Base-by-base conservation (phyloP, 1,284 basidiomycete species). In the Irpex lacteus region DNA sequence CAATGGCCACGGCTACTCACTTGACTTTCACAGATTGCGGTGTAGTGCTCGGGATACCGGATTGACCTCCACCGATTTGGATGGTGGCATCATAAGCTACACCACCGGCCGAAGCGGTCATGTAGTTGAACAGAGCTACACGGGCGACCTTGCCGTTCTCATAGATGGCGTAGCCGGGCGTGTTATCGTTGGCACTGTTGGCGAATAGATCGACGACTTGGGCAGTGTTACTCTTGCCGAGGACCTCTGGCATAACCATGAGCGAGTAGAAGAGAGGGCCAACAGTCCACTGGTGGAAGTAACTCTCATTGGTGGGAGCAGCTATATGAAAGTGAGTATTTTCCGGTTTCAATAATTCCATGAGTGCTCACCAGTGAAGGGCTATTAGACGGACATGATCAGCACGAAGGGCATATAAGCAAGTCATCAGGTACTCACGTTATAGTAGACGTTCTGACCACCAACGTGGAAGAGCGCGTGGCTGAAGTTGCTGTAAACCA, bases 401-500 rank as follows among this genome's bases (percentile, higher is more conserved):
- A 1, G 54, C 9, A 26, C 4, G 3, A 21, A 21, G 50, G 1
- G 18, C 21, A 26, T 26, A 26, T 36, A 13, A 11, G 3, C 36
- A 19, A 13, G 1, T 13, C 15, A 36, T 11, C 21, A 8, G 2
- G 8, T 36, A 75, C 85, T 63, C 67, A 88, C 86, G 63, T 89
- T 91, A 69, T 90, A 90, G 69, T 80, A 86, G 2, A 83, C 87
- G 68, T 82, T 84, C 75, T 89, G 85, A 53, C 89, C 89, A 75
- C 88, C 88, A 65, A 89, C 78, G 68, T 90, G 88, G 65, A 89
- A 76, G 68, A 88, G 67, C 0, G 82, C 86, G 5, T 80, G 80
- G 0, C 81, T 80, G 69, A 90, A 89, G 71, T 88, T 88, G 63
- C 75, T 76, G 67, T 81, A 80, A 6, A 86, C 88, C 73, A 80